Percentiles rank a stretch among this genome's conserved stretches.
Conservation (phyloP, 2,329 filamentous ascomycete species). For the Cadophora gregata region DNA sequence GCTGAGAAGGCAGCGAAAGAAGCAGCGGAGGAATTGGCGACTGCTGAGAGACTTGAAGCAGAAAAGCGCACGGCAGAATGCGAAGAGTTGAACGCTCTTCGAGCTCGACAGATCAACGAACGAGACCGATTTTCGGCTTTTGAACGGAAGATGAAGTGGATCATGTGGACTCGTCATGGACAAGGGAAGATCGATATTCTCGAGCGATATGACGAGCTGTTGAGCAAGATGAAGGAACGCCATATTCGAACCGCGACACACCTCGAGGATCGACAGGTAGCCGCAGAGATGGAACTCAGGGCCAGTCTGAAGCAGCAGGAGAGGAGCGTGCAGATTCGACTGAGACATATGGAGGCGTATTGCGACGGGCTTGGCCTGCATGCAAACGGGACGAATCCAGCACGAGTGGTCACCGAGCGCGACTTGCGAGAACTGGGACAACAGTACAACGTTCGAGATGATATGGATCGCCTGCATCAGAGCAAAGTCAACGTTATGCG, state of each 20-base stretch:
- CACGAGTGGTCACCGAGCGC: constrained; percentile 62
- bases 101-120: constrained; percentile 55
- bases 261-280: constrained; percentile 67
- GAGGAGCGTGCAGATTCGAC: constrained; percentile 59
- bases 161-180: constrained; percentile 58
- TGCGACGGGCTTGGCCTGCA: constrained; percentile 59
- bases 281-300: constrained; percentile 65
- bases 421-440: constrained; percentile 64
- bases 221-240: constrained; percentile 59
- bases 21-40: constrained; percentile 51
- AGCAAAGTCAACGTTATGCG: constrained; percentile 69
- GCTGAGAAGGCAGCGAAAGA: constrained; percentile 54
- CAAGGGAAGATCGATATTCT: constrained; percentile 54
- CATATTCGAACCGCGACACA: constrained; percentile 59
- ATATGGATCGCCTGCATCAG: constrained; percentile 63
- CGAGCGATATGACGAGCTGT: constrained; percentile 55
- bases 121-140: constrained; percentile 58
- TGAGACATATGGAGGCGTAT: constrained; percentile 72
- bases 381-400: constrained; percentile 49
- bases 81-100: constrained; percentile 52
- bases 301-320: constrained; percentile 61
- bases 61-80: constrained; percentile 54
- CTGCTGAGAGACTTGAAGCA: constrained; percentile 51
- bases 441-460: constrained; percentile 65
- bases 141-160: constrained; percentile 54